These are phyloP conservation scores for Phytophthora fragariaefolia DNA, from an alignment of 352 stramenopile genomes.

Conservation along the genomic window DNA sequence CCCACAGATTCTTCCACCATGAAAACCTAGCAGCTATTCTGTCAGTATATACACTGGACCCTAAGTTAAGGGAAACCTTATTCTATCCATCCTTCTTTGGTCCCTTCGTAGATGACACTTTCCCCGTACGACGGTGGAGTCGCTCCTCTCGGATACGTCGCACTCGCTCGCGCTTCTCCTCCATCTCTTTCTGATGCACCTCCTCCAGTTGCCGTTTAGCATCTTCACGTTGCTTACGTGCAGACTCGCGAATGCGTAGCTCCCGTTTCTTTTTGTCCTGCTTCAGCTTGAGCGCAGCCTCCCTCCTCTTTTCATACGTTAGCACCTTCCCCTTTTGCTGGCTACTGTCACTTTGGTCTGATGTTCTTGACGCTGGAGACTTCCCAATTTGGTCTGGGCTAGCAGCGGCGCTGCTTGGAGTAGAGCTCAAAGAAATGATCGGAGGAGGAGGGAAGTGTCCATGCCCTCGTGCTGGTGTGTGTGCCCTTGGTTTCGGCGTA, in stretches of 20 bases:
- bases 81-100: constrained; percentile 28
- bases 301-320: constrained; percentile 65
- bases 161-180: constrained; percentile 73
- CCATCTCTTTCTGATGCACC: constrained; percentile 68
- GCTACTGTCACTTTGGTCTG: constrained; percentile 24
- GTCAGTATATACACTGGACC: constrained; percentile 26
- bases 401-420: constrained; percentile 33
- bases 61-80: constrained; percentile 12
- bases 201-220: constrained; percentile 68
- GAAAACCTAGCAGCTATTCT: constrained; percentile 15
- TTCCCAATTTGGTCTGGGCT: constrained; percentile 29
- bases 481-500: constrained; percentile 23
- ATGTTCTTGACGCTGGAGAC: constrained; percentile 27
- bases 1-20: background rate
- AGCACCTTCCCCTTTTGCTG: constrained; percentile 30
- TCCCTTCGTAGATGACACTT: constrained; percentile 30
- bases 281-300: constrained; percentile 69
- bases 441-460: constrained; percentile 27
- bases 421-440: constrained; percentile 35
- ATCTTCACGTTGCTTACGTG: constrained; percentile 72
- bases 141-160: constrained; percentile 64
- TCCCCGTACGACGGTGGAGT: constrained; percentile 36
- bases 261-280: constrained; percentile 77
- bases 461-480: constrained; percentile 17
- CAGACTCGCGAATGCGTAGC: constrained; percentile 61